Evolutionary conservation across 2,329 filamentous ascomycete genomes (phyloP).

Genomic region (Calonectria pseudoturangicola): DNA sequence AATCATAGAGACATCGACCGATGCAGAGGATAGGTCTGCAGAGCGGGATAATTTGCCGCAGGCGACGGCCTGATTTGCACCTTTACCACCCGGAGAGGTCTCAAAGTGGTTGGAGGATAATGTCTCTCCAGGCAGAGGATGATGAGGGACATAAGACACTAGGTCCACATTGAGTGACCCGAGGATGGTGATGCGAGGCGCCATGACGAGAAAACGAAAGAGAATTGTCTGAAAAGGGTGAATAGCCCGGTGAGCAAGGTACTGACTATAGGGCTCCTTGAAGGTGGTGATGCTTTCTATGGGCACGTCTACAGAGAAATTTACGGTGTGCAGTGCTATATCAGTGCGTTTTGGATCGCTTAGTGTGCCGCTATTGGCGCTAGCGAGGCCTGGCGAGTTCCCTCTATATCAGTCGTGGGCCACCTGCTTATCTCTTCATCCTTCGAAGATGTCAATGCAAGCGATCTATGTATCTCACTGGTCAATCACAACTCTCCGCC

Average conservation of each 20-base stretch:
- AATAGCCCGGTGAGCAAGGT: too few species aligned
- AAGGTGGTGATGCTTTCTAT: neutral
- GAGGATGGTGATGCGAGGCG: conserved; percentile 64
- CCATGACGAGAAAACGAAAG: conserved; percentile 7
- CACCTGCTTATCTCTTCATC: neutral
- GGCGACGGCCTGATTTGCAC: conserved; percentile 84
- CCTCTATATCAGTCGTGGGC: neutral
- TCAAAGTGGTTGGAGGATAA: conserved; percentile 79
- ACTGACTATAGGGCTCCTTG: neutral
- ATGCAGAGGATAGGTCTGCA: conserved; percentile 31
- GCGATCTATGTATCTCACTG: neutral
- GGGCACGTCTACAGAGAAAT: neutral
- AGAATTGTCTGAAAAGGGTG: neutral
- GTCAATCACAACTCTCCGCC: neutral
- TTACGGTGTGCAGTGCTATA: neutral
- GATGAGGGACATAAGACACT: conserved; percentile 79
- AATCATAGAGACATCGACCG: conserved; percentile 71
- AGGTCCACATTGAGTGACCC: conserved; percentile 84
- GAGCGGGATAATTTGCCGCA: conserved; percentile 75
- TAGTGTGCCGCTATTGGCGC: neutral
- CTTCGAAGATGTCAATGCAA: neutral
- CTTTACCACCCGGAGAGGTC: conserved; percentile 80
- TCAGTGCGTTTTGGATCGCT: neutral
- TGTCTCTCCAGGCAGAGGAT: conserved; percentile 82
- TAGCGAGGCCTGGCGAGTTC: neutral